Evolutionary conservation across 257 asterid genomes (phyloP), one percentile per base, ranked within the genome.

Genomic region (Gentiana macrophylla): DNA sequence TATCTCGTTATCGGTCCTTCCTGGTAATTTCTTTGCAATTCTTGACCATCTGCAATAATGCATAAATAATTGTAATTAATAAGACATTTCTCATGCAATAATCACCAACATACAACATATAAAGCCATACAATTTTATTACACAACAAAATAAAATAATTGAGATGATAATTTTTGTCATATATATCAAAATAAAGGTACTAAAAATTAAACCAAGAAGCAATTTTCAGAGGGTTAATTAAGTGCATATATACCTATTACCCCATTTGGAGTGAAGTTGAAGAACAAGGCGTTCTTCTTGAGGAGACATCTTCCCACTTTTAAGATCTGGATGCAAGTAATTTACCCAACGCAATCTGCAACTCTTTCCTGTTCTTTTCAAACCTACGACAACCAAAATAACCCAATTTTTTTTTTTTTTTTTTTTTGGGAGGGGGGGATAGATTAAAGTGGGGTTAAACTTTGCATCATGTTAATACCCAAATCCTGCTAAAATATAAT

Each of bases 301-400:
- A 10, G 94, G 86, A 51, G 97, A 76, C 89, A 89, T 75, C 74
- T 84, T 89, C 45, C 86, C 90, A 60, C 95, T 66, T 55, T 82
- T 89, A 67, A 89, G 93, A 50, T 79, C 82, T 11, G 97, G 97
- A 62, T 86, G 83, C 47, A 89, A 74, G 75, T 89, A 89, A 63
- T 89, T 89, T 67, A 89, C 94, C 95, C 97, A 89, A 58, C 97
- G 89, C 66, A 89, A 57, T 71, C 97, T 70, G 91, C 97, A 89
- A 63, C 97, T 84, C 68, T 89, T 89, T 51, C 97, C 97, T 15
- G 89, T 80, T 72, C 97, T 75, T 67, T 84, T 89, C 66, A 84
- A 56, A 78, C 94, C 97, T 89, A 69, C 38, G 73, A 41, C 24
- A 24, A 59, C 61, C 62, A 57, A 56, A 49, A 6, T 24, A 24